A percentile compares a stretch with the other conserved stretches of the same genome.
Conservation (phyloP, 2,329 filamentous ascomycete genomes). For the Penicillium sp. region DNA sequence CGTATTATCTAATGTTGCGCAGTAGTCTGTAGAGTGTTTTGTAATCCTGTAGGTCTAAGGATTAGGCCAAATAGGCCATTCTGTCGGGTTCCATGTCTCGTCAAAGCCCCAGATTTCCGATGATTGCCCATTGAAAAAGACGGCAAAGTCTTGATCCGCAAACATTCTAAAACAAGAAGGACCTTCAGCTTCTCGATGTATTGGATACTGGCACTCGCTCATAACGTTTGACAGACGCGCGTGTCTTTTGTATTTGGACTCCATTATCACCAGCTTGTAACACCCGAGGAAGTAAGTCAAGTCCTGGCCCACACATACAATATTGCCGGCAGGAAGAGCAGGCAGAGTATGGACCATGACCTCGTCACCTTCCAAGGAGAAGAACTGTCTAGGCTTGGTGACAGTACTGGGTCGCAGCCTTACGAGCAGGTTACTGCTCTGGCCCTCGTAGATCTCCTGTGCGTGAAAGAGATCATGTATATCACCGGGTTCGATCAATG, state of each 20-base stretch:
- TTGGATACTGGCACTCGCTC: neutral
- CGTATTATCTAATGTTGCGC: neutral
- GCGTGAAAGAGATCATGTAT: neutral
- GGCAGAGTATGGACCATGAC: neutral
- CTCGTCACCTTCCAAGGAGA: neutral
- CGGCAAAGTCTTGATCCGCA: conserved; percentile 1
- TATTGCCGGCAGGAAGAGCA: neutral
- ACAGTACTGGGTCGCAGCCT: neutral
- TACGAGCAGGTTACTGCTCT: neutral
- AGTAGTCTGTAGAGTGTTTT: neutral
- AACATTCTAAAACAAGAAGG: neutral
- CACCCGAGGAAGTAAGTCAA: neutral
- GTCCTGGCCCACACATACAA: neutral
- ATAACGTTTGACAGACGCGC: neutral
- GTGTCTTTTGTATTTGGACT: neutral
- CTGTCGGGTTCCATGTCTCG: neutral
- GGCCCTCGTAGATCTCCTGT: conserved; percentile 1
- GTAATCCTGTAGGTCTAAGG: neutral
- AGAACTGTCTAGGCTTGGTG: neutral
- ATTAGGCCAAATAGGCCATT: neutral
- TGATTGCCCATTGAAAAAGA: neutral
- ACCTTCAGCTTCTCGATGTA: neutral
- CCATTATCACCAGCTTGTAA: neutral
- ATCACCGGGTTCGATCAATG: neutral
- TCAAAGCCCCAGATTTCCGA: conserved; percentile 1